These are phyloP conservation scores for Chenopodium album DNA, from an alignment of 148 eudicot genomes.

Conservation along the genomic window DNA sequence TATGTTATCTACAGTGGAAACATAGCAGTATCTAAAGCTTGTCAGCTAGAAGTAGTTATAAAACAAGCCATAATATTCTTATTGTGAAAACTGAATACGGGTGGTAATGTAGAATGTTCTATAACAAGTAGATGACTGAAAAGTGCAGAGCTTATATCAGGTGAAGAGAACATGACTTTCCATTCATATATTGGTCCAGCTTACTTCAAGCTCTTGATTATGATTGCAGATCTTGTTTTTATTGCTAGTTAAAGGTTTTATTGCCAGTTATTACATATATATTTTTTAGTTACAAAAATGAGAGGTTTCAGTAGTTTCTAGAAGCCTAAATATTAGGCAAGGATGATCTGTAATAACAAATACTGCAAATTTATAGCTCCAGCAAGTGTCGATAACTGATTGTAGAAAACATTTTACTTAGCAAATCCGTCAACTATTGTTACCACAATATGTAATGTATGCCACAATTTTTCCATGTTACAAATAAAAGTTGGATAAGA, in stretches of 20 bases:
- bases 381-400: background rate
- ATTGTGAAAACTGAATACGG: no score
- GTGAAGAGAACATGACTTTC: background rate
- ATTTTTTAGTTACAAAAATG: no score
- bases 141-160: background rate
- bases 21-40: background rate
- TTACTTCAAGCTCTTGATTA: background rate
- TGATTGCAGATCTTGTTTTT: background rate
- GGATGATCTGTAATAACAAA: background rate
- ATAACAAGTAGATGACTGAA: background rate
- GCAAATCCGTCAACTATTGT: background rate
- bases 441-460: background rate
- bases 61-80: background rate
- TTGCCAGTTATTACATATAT: no score
- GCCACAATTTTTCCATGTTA: background rate
- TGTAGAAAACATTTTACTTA: background rate
- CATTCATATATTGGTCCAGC: background rate
- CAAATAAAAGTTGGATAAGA: background rate
- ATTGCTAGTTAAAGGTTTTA: background rate
- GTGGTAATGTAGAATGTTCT: background rate
- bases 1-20: background rate
- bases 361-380: background rate
- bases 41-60: background rate
- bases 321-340: background rate
- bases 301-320: background rate